Percentiles rank a stretch among this genome's conserved stretches.
These are phyloP conservation scores for Curvularia sp. DNA, from an alignment of 2,329 filamentous ascomycete species.

Conservation along the genomic window DNA sequence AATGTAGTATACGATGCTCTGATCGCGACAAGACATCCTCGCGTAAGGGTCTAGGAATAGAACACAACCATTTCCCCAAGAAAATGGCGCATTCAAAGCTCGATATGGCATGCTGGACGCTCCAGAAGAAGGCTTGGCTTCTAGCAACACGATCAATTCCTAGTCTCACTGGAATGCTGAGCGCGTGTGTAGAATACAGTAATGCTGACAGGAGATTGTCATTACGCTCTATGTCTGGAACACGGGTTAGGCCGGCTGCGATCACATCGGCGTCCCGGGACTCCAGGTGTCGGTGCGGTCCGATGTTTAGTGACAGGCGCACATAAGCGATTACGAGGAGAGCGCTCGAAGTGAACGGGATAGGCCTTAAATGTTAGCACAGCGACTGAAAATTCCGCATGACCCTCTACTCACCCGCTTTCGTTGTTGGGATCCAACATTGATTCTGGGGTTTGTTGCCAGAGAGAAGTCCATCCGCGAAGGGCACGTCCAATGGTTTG, in stretches of 20 bases:
- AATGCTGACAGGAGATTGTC: conserved; percentile 60
- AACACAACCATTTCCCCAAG: conserved; percentile 60
- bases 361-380: conserved; percentile 22
- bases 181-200: conserved; percentile 62
- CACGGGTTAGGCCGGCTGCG: conserved; percentile 49
- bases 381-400: neutral
- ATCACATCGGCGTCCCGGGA: conserved; percentile 54
- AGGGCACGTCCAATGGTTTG: conserved; percentile 39
- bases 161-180: conserved; percentile 63
- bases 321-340: conserved; percentile 58
- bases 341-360: conserved; percentile 56
- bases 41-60: conserved; percentile 30
- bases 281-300: conserved; percentile 55
- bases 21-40: conserved; percentile 31
- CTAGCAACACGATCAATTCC: conserved; percentile 63
- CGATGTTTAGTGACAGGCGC: conserved; percentile 57
- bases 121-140: conserved; percentile 65
- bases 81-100: conserved; percentile 64
- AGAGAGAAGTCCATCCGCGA: conserved; percentile 46
- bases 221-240: conserved; percentile 56
- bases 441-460: conserved; percentile 47
- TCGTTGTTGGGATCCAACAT: conserved; percentile 49
- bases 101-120: conserved; percentile 63
- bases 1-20: conserved; percentile 57
- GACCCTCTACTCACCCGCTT: conserved; percentile 28